Conservation (phyloP, 257 asterid species). For the Thymus mandschuricus region DNA sequence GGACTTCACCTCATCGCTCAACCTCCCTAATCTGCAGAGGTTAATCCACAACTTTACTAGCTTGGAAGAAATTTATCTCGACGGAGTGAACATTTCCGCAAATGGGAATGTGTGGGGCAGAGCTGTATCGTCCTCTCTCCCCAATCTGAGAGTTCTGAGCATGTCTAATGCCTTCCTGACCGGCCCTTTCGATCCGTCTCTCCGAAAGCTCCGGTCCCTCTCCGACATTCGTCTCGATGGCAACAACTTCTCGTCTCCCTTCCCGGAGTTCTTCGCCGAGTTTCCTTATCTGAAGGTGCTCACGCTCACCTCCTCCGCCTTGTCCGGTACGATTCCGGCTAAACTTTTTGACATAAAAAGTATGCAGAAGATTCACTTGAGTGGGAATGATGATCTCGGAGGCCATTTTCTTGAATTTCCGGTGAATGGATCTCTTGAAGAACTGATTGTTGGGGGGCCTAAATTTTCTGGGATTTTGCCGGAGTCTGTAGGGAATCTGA, state of each 20-base stretch:
- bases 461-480: conserved; percentile 50
- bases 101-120: conserved; percentile 44
- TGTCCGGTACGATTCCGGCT: conserved; percentile 46
- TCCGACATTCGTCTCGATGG: conserved; percentile 48
- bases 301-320: conserved; percentile 35
- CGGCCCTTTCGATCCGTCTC: conserved; percentile 46
- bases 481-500: conserved; percentile 49
- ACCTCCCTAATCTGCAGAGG: conserved; percentile 40
- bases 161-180: conserved; percentile 36
- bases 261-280: conserved; percentile 48
- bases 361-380: conserved; percentile 43
- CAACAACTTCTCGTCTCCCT: conserved; percentile 39
- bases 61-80: conserved; percentile 52
- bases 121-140: conserved; percentile 46
- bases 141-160: conserved; percentile 50
- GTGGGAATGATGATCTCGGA: conserved; percentile 40
- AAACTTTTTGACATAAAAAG: conserved; percentile 47
- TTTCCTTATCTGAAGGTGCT: conserved; percentile 45
- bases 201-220: conserved; percentile 43
- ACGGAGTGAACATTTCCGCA: conserved; percentile 49
- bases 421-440: conserved; percentile 42
- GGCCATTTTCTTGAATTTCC: conserved; percentile 63
- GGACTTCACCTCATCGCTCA: neutral
- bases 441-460: conserved; percentile 42
- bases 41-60: conserved; percentile 36